Percentiles rank a stretch among this genome's conserved stretches.
phyloP scores from a whole-genome alignment of 2,329 filamentous ascomycete species.

The Colletotrichum tanaceti region DNA sequence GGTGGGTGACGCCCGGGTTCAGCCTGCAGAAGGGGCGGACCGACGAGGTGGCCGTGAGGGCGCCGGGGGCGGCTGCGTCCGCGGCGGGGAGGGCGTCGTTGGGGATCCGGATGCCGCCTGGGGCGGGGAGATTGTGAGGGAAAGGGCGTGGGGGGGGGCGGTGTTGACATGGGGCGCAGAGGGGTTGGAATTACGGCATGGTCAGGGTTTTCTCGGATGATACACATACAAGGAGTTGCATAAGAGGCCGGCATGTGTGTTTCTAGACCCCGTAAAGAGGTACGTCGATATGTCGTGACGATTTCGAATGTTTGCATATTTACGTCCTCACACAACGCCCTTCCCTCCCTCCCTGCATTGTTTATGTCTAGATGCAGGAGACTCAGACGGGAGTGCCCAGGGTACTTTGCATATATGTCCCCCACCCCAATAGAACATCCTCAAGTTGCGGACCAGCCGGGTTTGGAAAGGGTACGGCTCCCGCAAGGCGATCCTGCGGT shows the following conservation, averaged over 20 bases:
- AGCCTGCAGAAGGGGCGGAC: conserved; percentile 85
- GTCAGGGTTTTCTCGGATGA: background rate
- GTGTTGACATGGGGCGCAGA: background rate
- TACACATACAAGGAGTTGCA: background rate
- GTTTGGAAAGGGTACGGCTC: too few relatives aligned
- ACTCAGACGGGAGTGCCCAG: too few relatives aligned
- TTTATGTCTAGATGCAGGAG: background rate
- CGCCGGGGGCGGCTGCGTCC: conserved; percentile 29
- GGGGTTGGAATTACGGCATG: background rate
- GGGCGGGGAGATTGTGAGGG: conserved; percentile 41
- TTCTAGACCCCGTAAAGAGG: background rate
- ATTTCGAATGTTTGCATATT: background rate
- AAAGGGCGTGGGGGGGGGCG: background rate
- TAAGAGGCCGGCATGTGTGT: background rate
- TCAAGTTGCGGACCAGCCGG: too few relatives aligned
- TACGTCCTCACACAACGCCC: too few relatives aligned
- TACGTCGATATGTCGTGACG: background rate
- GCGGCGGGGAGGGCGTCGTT: conserved; percentile 46
- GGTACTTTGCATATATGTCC: too few relatives aligned
- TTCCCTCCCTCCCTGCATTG: background rate
- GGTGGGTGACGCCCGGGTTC: conserved; percentile 92
- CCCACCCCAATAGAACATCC: too few relatives aligned
- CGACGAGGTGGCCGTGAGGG: conserved; percentile 69
- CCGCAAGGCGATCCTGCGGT: too few relatives aligned
- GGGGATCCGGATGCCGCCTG: conserved; percentile 69